phyloP scores from a whole-genome alignment of 495 filamentous ascomycete genomes.

The Sabuloglossum arenarium region DNA sequence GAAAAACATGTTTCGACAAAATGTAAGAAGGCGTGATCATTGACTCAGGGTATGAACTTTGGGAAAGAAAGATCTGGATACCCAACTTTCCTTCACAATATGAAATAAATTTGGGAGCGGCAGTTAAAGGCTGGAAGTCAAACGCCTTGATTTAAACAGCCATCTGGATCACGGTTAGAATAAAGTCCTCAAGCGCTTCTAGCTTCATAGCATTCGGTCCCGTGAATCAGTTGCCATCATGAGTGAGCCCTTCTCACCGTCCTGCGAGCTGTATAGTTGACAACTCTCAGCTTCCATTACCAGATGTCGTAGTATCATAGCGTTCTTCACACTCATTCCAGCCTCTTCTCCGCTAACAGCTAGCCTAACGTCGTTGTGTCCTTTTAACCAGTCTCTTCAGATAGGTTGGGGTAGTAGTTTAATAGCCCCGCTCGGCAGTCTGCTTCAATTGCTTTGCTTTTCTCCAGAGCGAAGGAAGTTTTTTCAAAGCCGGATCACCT shows the following conservation, averaged over 20 bases:
- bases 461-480: slow-evolving; percentile 33
- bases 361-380: not conserved
- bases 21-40: not conserved
- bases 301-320: not conserved
- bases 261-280: not conserved
- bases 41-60: not conserved
- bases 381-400: not conserved
- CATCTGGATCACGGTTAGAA: not conserved
- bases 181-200: too few species aligned
- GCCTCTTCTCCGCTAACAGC: not conserved
- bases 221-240: not conserved
- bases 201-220: not conserved
- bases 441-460: slow-evolving; percentile 29
- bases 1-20: too few species aligned
- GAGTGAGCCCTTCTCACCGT: not conserved
- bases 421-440: not conserved
- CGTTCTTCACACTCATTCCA: not conserved
- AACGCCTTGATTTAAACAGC: not conserved
- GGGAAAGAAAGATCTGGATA: not conserved
- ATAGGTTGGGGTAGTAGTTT: not conserved
- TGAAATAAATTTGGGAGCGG: not conserved
- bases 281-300: not conserved
- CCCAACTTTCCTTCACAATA: not conserved
- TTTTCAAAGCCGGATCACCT: slow-evolving; percentile 39
- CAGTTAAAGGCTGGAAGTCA: not conserved